Conservation (phyloP, 345 rosid species). For the Eucalyptus rudis region DNA sequence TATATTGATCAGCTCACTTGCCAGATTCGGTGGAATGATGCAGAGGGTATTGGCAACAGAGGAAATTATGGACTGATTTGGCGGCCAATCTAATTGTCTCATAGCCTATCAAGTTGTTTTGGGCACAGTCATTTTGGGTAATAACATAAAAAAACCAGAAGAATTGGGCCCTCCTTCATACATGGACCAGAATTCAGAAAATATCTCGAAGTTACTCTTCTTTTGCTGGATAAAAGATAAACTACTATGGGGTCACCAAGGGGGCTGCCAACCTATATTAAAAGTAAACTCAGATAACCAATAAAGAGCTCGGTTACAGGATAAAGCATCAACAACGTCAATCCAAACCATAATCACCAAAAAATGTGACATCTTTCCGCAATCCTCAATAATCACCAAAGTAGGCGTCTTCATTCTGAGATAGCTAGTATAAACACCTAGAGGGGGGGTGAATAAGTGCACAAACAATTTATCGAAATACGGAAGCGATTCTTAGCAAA, state of each 20-base stretch:
- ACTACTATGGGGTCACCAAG: not conserved
- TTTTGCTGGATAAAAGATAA: not conserved
- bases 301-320: not conserved
- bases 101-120: not conserved
- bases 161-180: not conserved
- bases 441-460: no score
- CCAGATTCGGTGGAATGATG: not conserved
- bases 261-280: not conserved
- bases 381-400: no score
- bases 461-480: no score
- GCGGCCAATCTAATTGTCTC: not conserved
- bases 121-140: not conserved
- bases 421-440: no score
- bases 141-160: not conserved
- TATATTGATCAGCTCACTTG: not conserved
- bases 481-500: no score
- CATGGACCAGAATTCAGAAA: not conserved
- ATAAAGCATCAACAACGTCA: not conserved
- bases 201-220: not conserved
- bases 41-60: not conserved
- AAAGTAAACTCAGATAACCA: not conserved
- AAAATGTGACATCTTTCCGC: not conserved
- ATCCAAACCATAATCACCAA: no score
- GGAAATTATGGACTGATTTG: not conserved
- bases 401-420: not conserved